Evolutionary conservation across 148 eudicot species (phyloP).

Genomic region (Beta vulgaris): DNA sequence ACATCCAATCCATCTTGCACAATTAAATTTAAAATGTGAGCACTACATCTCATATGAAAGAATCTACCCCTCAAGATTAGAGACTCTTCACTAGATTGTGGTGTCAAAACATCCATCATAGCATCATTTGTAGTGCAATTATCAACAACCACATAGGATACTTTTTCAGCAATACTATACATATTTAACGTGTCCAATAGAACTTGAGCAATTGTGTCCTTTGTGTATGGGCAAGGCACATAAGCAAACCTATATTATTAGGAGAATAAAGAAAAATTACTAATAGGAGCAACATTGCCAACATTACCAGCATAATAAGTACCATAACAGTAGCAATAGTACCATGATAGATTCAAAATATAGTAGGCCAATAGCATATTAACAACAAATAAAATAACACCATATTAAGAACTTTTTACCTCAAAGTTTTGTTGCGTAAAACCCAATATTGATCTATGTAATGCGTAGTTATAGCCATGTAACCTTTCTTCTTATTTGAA

Average conservation of each 20-base stretch:
- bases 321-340: neutral
- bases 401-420: constrained; percentile 1
- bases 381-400: too few species aligned
- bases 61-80: neutral
- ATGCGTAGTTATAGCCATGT: constrained; percentile 28
- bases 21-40: too few species aligned
- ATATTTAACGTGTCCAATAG: neutral
- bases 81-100: neutral
- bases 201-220: constrained; percentile 1
- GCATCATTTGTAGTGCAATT: constrained; percentile 9
- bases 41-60: neutral
- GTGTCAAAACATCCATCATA: neutral
- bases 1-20: too few species aligned
- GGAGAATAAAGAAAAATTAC: neutral
- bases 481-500: constrained; percentile 21
- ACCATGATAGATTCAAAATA: too few species aligned
- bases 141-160: neutral
- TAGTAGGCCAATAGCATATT: too few species aligned
- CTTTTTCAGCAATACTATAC: neutral
- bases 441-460: too few species aligned
- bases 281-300: neutral
- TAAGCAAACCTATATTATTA: constrained; percentile 24
- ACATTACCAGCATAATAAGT: too few species aligned
- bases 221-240: constrained; percentile 26
- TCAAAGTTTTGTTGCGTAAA: too few species aligned